Percentiles rank a stretch among this genome's conserved stretches.
phyloP scores from a whole-genome alignment of 257 asterid genomes.

The Jasminum sambac region DNA sequence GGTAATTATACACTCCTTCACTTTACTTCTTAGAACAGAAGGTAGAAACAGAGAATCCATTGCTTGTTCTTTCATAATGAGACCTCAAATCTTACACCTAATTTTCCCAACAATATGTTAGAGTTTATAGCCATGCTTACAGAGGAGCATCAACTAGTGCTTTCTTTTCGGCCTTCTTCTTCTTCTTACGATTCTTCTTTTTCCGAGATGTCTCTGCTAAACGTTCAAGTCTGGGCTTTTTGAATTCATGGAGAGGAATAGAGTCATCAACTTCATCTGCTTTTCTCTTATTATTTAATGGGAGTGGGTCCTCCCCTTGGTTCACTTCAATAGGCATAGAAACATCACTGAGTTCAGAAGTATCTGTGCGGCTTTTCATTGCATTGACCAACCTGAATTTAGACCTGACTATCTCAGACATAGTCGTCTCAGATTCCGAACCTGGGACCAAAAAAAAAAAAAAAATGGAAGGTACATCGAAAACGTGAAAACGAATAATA shows the following conservation, averaged over 20 bases:
- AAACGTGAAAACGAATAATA: conserved; percentile 11
- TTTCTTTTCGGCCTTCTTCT: conserved; percentile 29
- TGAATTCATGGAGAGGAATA: conserved; percentile 32
- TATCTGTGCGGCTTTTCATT: conserved; percentile 30
- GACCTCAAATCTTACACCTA: conserved; percentile 3
- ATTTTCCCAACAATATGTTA: conserved; percentile 3
- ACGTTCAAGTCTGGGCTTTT: conserved; percentile 32
- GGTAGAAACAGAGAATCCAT: background rate
- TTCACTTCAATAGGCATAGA: conserved; percentile 10
- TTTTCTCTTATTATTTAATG: conserved; percentile 28
- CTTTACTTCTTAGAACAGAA: background rate
- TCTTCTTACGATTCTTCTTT: conserved; percentile 32
- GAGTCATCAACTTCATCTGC: conserved; percentile 29
- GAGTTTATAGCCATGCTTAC: conserved; percentile 34
- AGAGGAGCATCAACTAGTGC: conserved; percentile 25
- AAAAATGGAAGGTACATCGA: background rate
- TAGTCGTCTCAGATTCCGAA: conserved; percentile 34
- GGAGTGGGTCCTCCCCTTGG: background rate
- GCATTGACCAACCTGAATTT: conserved; percentile 41
- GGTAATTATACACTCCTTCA: background rate
- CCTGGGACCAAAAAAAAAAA: conserved; percentile 40
- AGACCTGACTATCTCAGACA: conserved; percentile 47
- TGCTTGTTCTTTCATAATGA: background rate
- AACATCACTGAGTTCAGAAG: conserved; percentile 11
- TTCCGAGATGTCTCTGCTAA: conserved; percentile 18